Percentiles rank a stretch among this genome's conserved stretches.
phyloP scores from a whole-genome alignment of 2,329 filamentous ascomycete species.

The Aureobasidium sp. region DNA sequence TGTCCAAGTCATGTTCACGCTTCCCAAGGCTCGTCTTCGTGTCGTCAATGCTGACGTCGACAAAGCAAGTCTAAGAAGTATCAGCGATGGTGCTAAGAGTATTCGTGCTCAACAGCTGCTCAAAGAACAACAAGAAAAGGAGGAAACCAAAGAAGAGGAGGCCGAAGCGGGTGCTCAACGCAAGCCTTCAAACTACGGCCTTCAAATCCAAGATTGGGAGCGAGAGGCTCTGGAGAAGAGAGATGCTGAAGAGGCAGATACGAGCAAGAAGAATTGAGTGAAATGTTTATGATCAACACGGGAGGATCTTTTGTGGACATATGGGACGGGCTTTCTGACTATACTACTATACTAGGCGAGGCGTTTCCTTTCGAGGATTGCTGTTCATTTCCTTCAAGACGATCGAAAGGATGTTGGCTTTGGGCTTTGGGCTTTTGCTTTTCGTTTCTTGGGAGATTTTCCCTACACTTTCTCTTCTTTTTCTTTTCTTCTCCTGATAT shows the following conservation, averaged over 20 bases:
- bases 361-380: background rate
- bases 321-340: background rate
- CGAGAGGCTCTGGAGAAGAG: conserved; percentile 11
- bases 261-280: background rate
- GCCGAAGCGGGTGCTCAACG: background rate
- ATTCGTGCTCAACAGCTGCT: background rate
- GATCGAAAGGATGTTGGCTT: background rate
- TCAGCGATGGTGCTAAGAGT: conserved; percentile 24
- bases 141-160: background rate
- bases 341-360: background rate
- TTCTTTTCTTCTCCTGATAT: background rate
- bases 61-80: conserved; percentile 30
- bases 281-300: background rate
- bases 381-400: background rate
- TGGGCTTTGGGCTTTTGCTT: background rate
- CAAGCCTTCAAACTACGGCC: conserved; percentile 9
- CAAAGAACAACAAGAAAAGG: background rate
- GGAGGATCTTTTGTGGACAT: background rate
- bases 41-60: conserved; percentile 76
- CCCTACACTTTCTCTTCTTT: background rate
- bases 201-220: conserved; percentile 14
- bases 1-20: conserved; percentile 74
- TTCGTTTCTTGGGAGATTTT: background rate
- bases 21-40: conserved; percentile 74
- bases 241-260: background rate